Conservation (phyloP, 345 rosid genomes). For the Eucalyptus tenuipes region DNA sequence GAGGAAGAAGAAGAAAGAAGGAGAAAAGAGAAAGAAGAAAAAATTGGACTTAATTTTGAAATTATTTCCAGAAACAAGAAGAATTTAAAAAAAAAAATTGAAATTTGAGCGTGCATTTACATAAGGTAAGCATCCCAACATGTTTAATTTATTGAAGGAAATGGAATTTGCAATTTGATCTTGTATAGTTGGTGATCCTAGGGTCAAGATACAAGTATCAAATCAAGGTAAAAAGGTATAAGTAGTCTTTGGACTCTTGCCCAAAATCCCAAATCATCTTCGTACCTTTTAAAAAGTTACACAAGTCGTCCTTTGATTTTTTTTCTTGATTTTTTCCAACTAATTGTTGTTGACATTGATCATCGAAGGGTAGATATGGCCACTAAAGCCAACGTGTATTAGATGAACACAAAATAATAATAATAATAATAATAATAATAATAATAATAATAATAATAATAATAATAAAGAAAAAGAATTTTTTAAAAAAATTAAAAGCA, state of each 20-base stretch:
- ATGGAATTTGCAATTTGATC: not conserved
- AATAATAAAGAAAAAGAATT: no score
- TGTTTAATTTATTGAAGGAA: not conserved
- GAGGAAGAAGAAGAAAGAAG: no score
- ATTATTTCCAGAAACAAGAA: no score
- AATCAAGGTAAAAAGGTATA: not conserved
- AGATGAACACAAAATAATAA: no score
- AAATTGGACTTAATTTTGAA: no score
- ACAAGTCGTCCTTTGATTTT: not conserved
- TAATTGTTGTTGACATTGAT: not conserved
- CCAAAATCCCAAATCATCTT: not conserved
- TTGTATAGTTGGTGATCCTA: not conserved
- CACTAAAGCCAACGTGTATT: not conserved
- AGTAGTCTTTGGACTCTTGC: not conserved
- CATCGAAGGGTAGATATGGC: not conserved
- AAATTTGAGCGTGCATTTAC: not conserved
- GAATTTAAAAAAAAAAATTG: no score
- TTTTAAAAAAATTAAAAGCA: no score
- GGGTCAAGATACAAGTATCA: no score
- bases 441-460: no score
- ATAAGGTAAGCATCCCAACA: not conserved
- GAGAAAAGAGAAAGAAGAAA: no score
- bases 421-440: no score
- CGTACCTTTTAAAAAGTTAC: not conserved
- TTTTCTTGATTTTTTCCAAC: not conserved